Base-by-base conservation (phyloP, 192 early-diverging fungal genomes). In the Mycoemilia scoparia region DNA sequence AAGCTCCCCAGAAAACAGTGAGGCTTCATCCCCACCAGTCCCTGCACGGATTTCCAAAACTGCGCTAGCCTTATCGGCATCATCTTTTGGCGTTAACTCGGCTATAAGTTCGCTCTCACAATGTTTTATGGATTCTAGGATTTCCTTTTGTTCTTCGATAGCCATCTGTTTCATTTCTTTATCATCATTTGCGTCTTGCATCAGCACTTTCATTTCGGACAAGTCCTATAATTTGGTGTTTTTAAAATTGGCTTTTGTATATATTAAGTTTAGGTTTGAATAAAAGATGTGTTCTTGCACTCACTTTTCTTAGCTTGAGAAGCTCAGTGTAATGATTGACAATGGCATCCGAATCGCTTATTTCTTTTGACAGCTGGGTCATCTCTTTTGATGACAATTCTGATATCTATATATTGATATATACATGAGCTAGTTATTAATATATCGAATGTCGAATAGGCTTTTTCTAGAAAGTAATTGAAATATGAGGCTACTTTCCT, bases 11-110 rank as follows among this genome's bases (percentile, higher is more conserved):
- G 67, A 70, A 46, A 85, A 85, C 29, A 85, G 36, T 10, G 70
- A 65, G 0, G 82, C 79, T 43, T 85, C 82, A 58, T 77, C 73
- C 8, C 82, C 82, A 8, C 82, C 82, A 1, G 82, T 71, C 9
- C 79, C 82, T 1, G 82, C 68, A 1, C 82, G 57, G 21, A 85
- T 67, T 57, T 85, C 82, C 12, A 85, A 42, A 15, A 85, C 69
- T 0, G 74, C 79, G 21, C 57, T 66, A 7, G 64, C 77, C 30
- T 68, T 59, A 35, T 85, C 82, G 2, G 71, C 70, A 11, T 52
- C 32, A 44, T 85, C 82, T 24, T 66, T 71, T 11, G 79, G 76
- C 11, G 79, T 31, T 36, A 85, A 53, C 1, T 43, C 64, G 17
- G 50, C 29, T 4, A 85, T 38, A 13, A 82, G 43, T 8, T 76